These are phyloP conservation scores for Colletotrichum brevisporum DNA, from an alignment of 2,329 filamentous ascomycete species.

Conservation along the genomic window DNA sequence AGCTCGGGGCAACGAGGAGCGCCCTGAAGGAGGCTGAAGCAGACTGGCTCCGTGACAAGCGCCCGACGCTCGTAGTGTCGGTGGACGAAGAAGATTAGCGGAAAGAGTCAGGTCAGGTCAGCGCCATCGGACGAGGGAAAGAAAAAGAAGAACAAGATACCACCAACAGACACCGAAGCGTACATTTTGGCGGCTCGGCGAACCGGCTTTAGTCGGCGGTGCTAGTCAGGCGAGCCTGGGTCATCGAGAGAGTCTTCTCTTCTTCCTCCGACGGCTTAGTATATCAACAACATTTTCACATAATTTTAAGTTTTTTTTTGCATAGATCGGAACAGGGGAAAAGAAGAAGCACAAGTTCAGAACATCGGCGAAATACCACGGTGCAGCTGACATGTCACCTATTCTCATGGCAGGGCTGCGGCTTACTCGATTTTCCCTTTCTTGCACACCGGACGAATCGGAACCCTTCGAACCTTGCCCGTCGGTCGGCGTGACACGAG, in stretches of 20 bases:
- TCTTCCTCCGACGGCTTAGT: slow-evolving; percentile 1
- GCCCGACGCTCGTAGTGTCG: background rate
- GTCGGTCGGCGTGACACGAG: slow-evolving; percentile 23
- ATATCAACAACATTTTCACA: slow-evolving; percentile 10
- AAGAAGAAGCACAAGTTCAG: background rate
- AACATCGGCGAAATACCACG: background rate
- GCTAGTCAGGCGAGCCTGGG: background rate
- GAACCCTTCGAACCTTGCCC: slow-evolving; percentile 7
- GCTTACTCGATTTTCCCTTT: background rate
- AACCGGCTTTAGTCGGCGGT: slow-evolving; percentile 18
- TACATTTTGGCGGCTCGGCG: slow-evolving; percentile 19
- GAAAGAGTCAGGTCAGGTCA: background rate
- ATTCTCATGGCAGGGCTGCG: slow-evolving; percentile 12
- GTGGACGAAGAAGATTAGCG: background rate
- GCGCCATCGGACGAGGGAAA: background rate
- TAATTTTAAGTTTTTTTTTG: slow-evolving; percentile 3
- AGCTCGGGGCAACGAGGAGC: slow-evolving; percentile 6
- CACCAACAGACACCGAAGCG: slow-evolving; percentile 38
- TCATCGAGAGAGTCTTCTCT: background rate
- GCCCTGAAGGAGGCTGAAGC: slow-evolving; percentile 18
- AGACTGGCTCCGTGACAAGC: background rate
- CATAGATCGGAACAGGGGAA: slow-evolving; percentile 19
- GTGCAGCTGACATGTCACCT: slow-evolving; percentile 5
- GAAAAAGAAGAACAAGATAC: slow-evolving; percentile 29
- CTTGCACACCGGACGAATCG: slow-evolving; percentile 27